These are phyloP conservation scores for Licmophora abbreviata DNA, from an alignment of 108 stramenopile genomes.

Conservation along the genomic window DNA sequence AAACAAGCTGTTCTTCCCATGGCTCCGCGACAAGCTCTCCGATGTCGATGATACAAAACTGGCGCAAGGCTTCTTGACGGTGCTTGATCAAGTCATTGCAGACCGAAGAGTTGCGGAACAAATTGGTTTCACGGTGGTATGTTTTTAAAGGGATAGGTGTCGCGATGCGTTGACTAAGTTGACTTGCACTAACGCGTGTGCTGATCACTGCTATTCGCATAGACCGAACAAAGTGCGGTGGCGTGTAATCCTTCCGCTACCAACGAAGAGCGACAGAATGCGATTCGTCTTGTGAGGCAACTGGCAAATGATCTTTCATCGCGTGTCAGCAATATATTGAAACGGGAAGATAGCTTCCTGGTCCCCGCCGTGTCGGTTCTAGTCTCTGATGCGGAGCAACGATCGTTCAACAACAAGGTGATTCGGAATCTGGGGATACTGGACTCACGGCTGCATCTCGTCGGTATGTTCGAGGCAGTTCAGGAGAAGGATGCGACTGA, in stretches of 20 bases:
- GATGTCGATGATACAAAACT: constrained; percentile 10
- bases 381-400: constrained; percentile 57
- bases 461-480: constrained; percentile 76
- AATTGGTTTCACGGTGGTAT: constrained; percentile 16
- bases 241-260: constrained; percentile 1
- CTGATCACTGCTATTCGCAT: neutral
- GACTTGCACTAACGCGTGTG: neutral
- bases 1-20: constrained; percentile 51
- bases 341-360: constrained; percentile 38
- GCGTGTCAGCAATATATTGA: constrained; percentile 29
- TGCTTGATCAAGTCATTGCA: constrained; percentile 42
- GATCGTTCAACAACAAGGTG: constrained; percentile 68
- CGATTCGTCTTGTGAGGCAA: constrained; percentile 19
- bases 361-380: constrained; percentile 47
- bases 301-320: constrained; percentile 30
- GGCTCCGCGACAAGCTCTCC: constrained; percentile 42
- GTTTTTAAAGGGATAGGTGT: neutral
- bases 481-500: constrained; percentile 29
- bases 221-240: neutral
- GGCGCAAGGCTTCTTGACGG: constrained; percentile 26
- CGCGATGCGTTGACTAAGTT: neutral
- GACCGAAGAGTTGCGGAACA: constrained; percentile 26
- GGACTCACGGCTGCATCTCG: constrained; percentile 68
- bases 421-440: constrained; percentile 51
- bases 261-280: constrained; percentile 6